Evolutionary conservation across 2,329 filamentous ascomycete genomes (phyloP), one percentile per base, ranked within the genome.

Genomic region (Phaeoacremonium minimum): DNA sequence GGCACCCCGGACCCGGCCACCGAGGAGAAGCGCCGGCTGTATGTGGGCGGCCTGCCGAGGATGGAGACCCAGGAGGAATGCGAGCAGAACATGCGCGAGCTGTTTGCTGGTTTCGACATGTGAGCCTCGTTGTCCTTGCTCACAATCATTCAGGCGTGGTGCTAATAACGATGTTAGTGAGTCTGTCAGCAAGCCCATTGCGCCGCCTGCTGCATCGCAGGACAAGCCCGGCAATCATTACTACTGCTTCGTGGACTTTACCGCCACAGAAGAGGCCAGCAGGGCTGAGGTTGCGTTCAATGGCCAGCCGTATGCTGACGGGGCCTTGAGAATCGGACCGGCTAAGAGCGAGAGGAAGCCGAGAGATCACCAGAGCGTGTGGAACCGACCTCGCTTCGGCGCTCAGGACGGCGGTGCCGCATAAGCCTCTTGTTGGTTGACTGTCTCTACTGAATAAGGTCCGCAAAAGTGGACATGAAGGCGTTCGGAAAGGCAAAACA

Each of bases 161-260:
- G 12, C 19, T 22, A 19, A 28, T 31, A 6, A 9, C 2, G 28
- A 29, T 16, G 36, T n/a, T 30, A 59, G 50, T 6, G 44, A 56
- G 28, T 48, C 50, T 6, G 63, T 73, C 32, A 63, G 69, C 45
- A 73, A 73, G 46, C 60, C 69, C 14, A 83, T 75, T 64, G 81
- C 69, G 32, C 77, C 70, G 43, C 79, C 67, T 52, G 77, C 63
- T 49, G 76, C 58, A 49, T 81, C 68, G 40, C 63, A 61, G 17
- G 55, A 62, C n/a, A 63, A 65, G 28, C 61, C 66, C 0, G 76
- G 75, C 18, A 71, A 76, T 44, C 69, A 78, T 49, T 73, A 83
- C 57, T 83, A 78, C 55, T 76, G 77, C 47, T 84, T 83, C 41
- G 75, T 84, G n/a, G 78, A 84, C 47, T 71, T 84, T 38, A 63